Conservation (phyloP, 768 basidiomycete species). For the Lactifluus subvellereus region DNA sequence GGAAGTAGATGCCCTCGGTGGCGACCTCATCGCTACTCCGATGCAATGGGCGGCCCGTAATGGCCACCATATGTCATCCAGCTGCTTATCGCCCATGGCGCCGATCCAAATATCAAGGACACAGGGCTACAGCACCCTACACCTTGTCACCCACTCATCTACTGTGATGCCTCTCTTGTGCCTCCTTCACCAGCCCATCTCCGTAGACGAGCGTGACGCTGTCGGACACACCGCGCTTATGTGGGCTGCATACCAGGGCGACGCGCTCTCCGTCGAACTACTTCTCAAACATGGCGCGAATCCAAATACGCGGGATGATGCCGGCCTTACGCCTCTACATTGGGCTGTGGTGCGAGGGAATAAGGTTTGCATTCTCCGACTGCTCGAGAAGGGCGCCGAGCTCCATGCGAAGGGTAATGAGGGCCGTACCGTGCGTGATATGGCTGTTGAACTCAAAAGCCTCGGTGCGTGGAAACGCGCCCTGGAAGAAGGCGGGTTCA, state of each 20-base stretch:
- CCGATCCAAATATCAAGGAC: constrained; percentile 89
- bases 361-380: constrained; percentile 71
- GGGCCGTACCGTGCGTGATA: constrained; percentile 47
- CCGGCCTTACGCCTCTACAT: constrained; percentile 84
- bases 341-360: constrained; percentile 98
- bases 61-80: too few species aligned
- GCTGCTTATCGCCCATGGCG: constrained; percentile 84
- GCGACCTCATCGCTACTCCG: too few species aligned
- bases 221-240: constrained; percentile 94
- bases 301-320: constrained; percentile 67
- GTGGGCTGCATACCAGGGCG: constrained; percentile 99
- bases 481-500: constrained; percentile 80
- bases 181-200: constrained; percentile 63
- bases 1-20: too few species aligned
- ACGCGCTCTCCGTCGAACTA: constrained; percentile 89
- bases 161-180: constrained; percentile 93
- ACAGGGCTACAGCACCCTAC: constrained; percentile 55
- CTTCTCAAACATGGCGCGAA: constrained; percentile 85
- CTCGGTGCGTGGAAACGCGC: constrained; percentile 86
- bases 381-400: constrained; percentile 84
- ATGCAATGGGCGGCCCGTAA: too few species aligned
- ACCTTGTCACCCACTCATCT: constrained; percentile 77
- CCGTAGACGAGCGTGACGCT: constrained; percentile 51
- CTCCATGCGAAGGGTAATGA: constrained; percentile 63
- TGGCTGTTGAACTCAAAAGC: constrained; percentile 92